Evolutionary conservation across 306 rosid species (phyloP).

Genomic region (Vigna mungo): DNA sequence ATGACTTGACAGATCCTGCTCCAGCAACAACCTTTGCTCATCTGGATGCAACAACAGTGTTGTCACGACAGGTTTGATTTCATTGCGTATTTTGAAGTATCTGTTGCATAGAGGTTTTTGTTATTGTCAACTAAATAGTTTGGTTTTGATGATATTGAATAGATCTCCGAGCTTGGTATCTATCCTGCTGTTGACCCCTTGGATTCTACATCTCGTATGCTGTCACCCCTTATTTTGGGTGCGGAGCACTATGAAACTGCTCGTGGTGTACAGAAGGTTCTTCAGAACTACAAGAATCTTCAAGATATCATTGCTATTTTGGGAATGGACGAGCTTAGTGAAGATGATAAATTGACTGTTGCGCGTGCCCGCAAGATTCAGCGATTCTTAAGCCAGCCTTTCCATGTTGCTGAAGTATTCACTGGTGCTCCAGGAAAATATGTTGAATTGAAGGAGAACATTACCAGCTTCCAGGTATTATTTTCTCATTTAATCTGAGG

Average conservation of each 20-base stretch:
- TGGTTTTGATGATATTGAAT: slow-evolving; percentile 32
- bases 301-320: slow-evolving; percentile 99
- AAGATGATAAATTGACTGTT: slow-evolving; percentile 95
- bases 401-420: slow-evolving; percentile 99
- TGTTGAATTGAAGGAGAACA: slow-evolving; percentile 91
- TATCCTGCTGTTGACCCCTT: slow-evolving; percentile 97
- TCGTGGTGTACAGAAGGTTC: slow-evolving; percentile 97
- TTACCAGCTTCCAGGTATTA: slow-evolving; percentile 86
- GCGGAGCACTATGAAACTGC: slow-evolving; percentile 91
- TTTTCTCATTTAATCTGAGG: neutral
- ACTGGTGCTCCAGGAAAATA: slow-evolving; percentile 99
- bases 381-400: slow-evolving; percentile 93
- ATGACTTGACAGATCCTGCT: slow-evolving; percentile 99
- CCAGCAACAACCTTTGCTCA: slow-evolving; percentile 99
- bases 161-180: slow-evolving; percentile 99
- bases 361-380: slow-evolving; percentile 96
- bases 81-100: neutral
- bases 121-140: neutral
- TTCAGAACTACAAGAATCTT: slow-evolving; percentile 97
- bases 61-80: slow-evolving; percentile 83
- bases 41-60: slow-evolving; percentile 98
- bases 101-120: neutral
- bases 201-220: slow-evolving; percentile 99
- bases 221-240: slow-evolving; percentile 97
- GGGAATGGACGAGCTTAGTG: slow-evolving; percentile 99